Percentiles rank a stretch among this genome's conserved stretches.
Evolutionary conservation across 345 rosid genomes (phyloP).

Genomic region (Boechera divaricarpa): DNA sequence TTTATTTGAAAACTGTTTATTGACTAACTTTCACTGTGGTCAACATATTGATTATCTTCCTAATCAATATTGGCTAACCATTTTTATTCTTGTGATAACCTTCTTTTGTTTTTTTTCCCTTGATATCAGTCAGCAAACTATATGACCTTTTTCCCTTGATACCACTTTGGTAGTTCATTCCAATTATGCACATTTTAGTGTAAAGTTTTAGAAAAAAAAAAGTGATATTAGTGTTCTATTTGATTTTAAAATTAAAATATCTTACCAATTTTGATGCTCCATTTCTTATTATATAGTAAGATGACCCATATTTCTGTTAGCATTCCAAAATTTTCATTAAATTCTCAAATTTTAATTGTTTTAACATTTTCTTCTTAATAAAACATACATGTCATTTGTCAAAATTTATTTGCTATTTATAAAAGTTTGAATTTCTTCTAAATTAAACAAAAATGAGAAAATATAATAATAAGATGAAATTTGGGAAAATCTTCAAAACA

Average conservation of each 20-base stretch:
- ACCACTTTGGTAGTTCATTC: not conserved
- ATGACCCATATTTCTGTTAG: too few species aligned
- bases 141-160: not conserved
- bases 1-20: not conserved
- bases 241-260: not conserved
- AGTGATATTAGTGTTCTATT: not conserved
- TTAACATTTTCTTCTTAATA: too few species aligned
- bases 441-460: not conserved
- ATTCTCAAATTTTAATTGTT: too few species aligned
- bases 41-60: conserved; percentile 16
- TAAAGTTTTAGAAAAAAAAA: too few species aligned
- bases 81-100: not conserved
- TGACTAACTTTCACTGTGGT: not conserved
- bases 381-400: too few species aligned
- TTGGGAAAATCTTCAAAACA: too few species aligned
- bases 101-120: not conserved
- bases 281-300: too few species aligned
- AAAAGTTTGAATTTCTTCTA: not conserved
- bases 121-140: not conserved
- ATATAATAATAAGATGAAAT: too few species aligned
- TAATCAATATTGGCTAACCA: conserved; percentile 4
- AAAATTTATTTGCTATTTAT: not conserved
- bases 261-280: not conserved
- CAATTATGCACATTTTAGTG: not conserved
- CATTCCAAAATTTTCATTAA: too few species aligned